A percentile compares a stretch with the other conserved stretches of the same genome.
phyloP scores from a whole-genome alignment of 768 basidiomycete genomes.

The Exsudoporus frostii region DNA sequence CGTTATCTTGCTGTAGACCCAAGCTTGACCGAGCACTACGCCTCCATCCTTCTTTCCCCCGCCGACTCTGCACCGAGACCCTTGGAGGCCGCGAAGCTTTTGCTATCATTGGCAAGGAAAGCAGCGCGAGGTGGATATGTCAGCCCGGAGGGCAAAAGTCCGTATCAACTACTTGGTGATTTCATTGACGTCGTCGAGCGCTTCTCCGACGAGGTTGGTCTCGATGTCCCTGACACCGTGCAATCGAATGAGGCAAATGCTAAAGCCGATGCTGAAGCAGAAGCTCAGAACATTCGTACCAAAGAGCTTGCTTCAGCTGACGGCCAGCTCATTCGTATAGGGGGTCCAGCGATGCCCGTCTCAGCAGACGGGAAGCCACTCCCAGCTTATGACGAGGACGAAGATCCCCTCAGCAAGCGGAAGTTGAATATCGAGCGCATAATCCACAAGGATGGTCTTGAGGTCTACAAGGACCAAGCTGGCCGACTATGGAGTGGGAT shows the following conservation, averaged over 20 bases:
- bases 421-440: conserved; percentile 87
- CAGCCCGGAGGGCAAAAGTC: conserved; percentile 90
- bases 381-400: conserved; percentile 71
- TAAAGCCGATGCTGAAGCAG: conserved; percentile 45
- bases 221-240: conserved; percentile 75
- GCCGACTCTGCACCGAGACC: conserved; percentile 66
- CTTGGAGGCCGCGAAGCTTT: conserved; percentile 89
- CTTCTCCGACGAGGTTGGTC: conserved; percentile 88
- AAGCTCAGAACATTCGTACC: conserved; percentile 30
- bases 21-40: conserved; percentile 75
- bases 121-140: conserved; percentile 79
- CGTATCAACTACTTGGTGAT: conserved; percentile 90
- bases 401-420: conserved; percentile 66
- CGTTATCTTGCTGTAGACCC: conserved; percentile 85
- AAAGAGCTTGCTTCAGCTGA: conserved; percentile 46
- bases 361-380: conserved; percentile 48
- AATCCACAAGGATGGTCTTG: conserved; percentile 80
- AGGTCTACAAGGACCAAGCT: conserved; percentile 93
- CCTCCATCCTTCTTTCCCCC: conserved; percentile 60
- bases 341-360: conserved; percentile 58
- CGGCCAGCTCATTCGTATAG: conserved; percentile 69
- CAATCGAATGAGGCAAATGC: conserved; percentile 51
- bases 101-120: conserved; percentile 79
- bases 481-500: conserved; percentile 94
- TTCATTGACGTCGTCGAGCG: conserved; percentile 91